These are phyloP conservation scores for Tanozyma kutaoensis DNA, from an alignment of 805 yeast genomes.

Conservation along the genomic window DNA sequence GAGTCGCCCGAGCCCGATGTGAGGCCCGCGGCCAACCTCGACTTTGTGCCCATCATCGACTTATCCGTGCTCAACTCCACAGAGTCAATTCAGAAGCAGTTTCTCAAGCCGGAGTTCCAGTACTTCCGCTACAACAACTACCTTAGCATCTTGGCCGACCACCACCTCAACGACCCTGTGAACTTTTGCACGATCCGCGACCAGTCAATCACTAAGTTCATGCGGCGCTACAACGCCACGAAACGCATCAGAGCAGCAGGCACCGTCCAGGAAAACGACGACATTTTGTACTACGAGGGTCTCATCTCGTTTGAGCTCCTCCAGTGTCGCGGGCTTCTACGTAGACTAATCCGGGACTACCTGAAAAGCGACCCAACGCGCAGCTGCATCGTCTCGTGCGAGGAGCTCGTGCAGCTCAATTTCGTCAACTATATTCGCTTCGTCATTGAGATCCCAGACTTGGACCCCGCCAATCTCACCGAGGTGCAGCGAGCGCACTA, in stretches of 20 bases:
- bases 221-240: constrained; percentile 7
- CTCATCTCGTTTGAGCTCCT: constrained; percentile 17
- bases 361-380: no score
- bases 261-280: constrained; percentile 3
- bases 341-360: constrained; percentile 10
- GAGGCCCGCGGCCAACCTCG: neutral
- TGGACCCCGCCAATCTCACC: no score
- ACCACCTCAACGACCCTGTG: constrained; percentile 22
- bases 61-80: constrained; percentile 12
- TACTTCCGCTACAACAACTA: constrained; percentile 17
- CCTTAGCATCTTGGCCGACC: constrained; percentile 15
- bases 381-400: constrained; percentile 8
- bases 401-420: constrained; percentile 25
- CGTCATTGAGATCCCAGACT: constrained; percentile 17
- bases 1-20: neutral
- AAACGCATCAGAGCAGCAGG: neutral
- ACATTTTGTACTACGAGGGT: constrained; percentile 15
- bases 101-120: constrained; percentile 16
- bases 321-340: constrained; percentile 12
- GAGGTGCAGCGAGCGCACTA: constrained; percentile 14
- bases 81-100: constrained; percentile 8
- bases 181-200: constrained; percentile 22
- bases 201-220: constrained; percentile 16
- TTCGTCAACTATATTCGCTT: constrained; percentile 23
- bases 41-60: constrained; percentile 10